Conservation (phyloP, 805 yeast genomes). For the Yarrowia sp. region DNA sequence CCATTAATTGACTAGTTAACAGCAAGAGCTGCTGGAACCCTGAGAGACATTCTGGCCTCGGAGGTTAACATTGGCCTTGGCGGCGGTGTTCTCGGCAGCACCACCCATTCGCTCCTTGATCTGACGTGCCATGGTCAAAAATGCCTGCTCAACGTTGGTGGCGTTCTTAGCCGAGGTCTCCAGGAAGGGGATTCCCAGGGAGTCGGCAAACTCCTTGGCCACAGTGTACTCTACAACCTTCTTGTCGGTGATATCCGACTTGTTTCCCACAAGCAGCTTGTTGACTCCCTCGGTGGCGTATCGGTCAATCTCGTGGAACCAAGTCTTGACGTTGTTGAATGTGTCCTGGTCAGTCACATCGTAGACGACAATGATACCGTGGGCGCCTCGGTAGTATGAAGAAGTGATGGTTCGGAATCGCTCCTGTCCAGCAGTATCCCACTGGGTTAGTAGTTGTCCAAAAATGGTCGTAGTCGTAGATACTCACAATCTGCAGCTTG, state of each 20-base stretch:
- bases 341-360: constrained; percentile 90
- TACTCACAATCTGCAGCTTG: constrained; percentile 73
- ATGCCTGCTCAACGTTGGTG: constrained; percentile 97
- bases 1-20: constrained; percentile 35
- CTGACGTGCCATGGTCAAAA: constrained; percentile 97
- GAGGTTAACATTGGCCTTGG: constrained; percentile 44
- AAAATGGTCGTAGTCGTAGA: background rate
- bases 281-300: constrained; percentile 97
- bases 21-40: constrained; percentile 44
- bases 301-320: constrained; percentile 98
- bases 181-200: constrained; percentile 87
- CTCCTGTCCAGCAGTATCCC: constrained; percentile 99
- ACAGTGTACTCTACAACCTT: constrained; percentile 93
- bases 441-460: constrained; percentile 39
- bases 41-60: constrained; percentile 43
- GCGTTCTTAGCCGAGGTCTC: constrained; percentile 95
- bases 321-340: constrained; percentile 93
- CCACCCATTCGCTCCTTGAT: constrained; percentile 86
- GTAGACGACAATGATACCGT: constrained; percentile 95
- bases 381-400: constrained; percentile 97
- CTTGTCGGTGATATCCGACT: constrained; percentile 90
- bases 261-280: constrained; percentile 94
- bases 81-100: constrained; percentile 52
- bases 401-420: constrained; percentile 97
- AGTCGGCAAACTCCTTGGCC: constrained; percentile 97